Conservation (phyloP, 129 eudicot genomes). For the Logfia minima region DNA sequence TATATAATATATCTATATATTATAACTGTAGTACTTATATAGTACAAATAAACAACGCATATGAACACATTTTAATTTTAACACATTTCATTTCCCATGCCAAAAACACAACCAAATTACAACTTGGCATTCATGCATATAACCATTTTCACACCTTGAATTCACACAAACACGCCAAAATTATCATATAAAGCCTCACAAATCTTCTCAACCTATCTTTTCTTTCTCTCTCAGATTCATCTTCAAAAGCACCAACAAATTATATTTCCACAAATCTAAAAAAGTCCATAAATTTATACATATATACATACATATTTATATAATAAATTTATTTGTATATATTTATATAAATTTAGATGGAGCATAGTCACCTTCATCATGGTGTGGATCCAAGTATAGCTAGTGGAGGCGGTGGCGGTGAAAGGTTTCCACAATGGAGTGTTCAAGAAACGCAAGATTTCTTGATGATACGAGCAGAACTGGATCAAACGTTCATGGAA, state of each 20-base stretch:
- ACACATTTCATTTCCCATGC: background rate
- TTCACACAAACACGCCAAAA: conserved; percentile 53
- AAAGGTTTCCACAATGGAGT: conserved; percentile 93
- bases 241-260: conserved; percentile 21
- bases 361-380: conserved; percentile 41
- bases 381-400: conserved; percentile 28
- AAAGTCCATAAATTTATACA: background rate
- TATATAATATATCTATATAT: no score
- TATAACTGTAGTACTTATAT: background rate
- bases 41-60: conserved; percentile 12
- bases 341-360: conserved; percentile 3
- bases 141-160: conserved; percentile 50
- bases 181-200: conserved; percentile 22
- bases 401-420: conserved; percentile 27
- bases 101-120: conserved; percentile 16
- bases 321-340: background rate
- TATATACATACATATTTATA: background rate
- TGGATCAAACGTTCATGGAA: conserved; percentile 82
- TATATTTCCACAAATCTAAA: background rate
- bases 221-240: conserved; percentile 16
- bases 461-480: conserved; percentile 69
- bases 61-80: conserved; percentile 22
- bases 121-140: conserved; percentile 15
- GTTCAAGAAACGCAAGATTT: conserved; percentile 81
- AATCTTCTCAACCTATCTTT: conserved; percentile 28